Evolutionary conservation across 2,329 filamentous ascomycete species (phyloP).

Genomic region (Chrysoporthe austroafricana): DNA sequence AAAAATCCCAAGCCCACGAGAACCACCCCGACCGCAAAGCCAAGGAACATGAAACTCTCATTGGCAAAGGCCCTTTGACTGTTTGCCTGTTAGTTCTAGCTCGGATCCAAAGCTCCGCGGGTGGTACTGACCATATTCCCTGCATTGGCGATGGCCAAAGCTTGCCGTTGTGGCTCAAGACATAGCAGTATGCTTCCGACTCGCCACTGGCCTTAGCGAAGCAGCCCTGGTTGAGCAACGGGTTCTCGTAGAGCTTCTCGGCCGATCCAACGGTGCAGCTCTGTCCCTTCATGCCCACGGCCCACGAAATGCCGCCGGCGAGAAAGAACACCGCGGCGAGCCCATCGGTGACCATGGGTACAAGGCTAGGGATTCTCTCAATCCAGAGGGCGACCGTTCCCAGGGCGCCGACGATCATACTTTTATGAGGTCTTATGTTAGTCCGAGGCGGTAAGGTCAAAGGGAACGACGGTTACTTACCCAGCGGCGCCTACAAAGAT

Average conservation of each 20-base stretch:
- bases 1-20: slow-evolving; percentile 6
- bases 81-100: background rate
- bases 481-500: slow-evolving; percentile 40
- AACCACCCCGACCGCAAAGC: slow-evolving; percentile 2
- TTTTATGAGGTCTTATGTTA: background rate
- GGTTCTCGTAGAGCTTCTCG: slow-evolving; percentile 13
- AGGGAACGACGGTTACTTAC: background rate
- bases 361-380: slow-evolving; percentile 36
- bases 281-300: slow-evolving; percentile 17
- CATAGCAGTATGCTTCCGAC: slow-evolving; percentile 1
- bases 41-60: slow-evolving; percentile 12
- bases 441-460: background rate
- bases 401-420: slow-evolving; percentile 37
- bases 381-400: slow-evolving; percentile 36
- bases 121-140: background rate
- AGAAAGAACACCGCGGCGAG: slow-evolving; percentile 39
- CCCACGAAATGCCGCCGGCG: slow-evolving; percentile 37
- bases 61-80: slow-evolving; percentile 17
- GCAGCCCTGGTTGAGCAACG: slow-evolving; percentile 16
- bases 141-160: slow-evolving; percentile 6
- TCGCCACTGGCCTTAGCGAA: background rate
- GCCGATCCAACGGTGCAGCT: background rate
- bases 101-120: too few relatives aligned
- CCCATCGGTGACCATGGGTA: slow-evolving; percentile 35
- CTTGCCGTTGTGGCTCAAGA: background rate